These are phyloP conservation scores for Yarrowia bubula DNA, from an alignment of 805 yeast species.

Conservation along the genomic window DNA sequence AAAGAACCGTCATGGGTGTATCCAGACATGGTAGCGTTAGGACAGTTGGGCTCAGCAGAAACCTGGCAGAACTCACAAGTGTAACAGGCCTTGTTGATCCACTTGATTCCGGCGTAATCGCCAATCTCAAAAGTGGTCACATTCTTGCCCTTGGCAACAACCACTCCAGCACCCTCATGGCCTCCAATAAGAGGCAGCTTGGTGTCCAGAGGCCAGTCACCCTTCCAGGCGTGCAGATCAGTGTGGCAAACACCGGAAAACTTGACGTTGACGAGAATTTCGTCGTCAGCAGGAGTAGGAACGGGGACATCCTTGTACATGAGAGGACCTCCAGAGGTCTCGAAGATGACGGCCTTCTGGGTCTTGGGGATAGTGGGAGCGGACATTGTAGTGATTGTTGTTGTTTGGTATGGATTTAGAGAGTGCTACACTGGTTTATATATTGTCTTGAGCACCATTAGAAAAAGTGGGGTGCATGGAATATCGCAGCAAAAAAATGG, in stretches of 20 bases:
- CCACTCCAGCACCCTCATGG: constrained; percentile 92
- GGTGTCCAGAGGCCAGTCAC: constrained; percentile 80
- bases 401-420: background rate
- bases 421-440: background rate
- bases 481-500: constrained; percentile 4
- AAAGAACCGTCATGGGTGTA: constrained; percentile 3
- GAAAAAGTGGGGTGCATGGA: constrained; percentile 19
- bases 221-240: constrained; percentile 15
- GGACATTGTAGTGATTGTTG: constrained; percentile 2
- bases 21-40: constrained; percentile 4
- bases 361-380: constrained; percentile 54
- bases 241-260: constrained; percentile 12
- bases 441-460: background rate
- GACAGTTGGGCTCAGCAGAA: constrained; percentile 7
- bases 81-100: constrained; percentile 18
- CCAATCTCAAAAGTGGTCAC: constrained; percentile 8
- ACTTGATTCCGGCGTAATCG: constrained; percentile 13
- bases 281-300: constrained; percentile 1
- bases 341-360: constrained; percentile 71
- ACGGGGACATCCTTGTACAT: constrained; percentile 12
- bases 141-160: constrained; percentile 43
- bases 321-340: constrained; percentile 43
- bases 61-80: constrained; percentile 16
- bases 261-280: constrained; percentile 11
- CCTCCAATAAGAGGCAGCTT: constrained; percentile 81